Evolutionary conservation across 768 basidiomycete species (phyloP).

Genomic region (Chalciporus chontae): DNA sequence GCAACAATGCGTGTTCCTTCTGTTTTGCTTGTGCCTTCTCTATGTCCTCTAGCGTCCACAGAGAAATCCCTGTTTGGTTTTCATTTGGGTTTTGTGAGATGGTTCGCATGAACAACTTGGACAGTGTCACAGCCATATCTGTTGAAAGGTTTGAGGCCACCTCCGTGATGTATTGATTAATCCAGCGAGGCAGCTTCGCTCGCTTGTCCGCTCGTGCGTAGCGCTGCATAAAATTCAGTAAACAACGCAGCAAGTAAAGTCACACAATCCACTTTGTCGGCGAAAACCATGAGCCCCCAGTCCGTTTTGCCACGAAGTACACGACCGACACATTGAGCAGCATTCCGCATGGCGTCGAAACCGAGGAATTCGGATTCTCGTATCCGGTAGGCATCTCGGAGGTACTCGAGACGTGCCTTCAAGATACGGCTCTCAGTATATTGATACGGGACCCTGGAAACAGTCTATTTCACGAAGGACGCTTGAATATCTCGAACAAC

Average conservation of each 20-base stretch:
- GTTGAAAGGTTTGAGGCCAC: constrained; percentile 96
- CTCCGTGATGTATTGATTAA: constrained; percentile 99
- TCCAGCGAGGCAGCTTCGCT: constrained; percentile 96
- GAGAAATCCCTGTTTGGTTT: constrained; percentile 88
- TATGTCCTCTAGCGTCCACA: constrained; percentile 94
- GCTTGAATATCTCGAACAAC: constrained; percentile 8
- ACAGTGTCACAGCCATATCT: constrained; percentile 93
- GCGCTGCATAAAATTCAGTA: constrained; percentile 47
- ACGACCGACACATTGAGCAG: constrained; percentile 97
- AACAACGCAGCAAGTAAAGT: background rate
- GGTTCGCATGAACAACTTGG: constrained; percentile 96
- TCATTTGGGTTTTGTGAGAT: constrained; percentile 98
- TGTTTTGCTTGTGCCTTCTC: constrained; percentile 83
- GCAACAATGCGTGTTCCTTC: constrained; percentile 55
- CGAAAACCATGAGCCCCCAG: constrained; percentile 99
- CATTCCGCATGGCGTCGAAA: constrained; percentile 99
- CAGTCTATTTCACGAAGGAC: constrained; percentile 2
- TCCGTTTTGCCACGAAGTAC: constrained; percentile 98
- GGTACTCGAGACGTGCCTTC: constrained; percentile 94
- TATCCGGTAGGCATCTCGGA: constrained; percentile 97
- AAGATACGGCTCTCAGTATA: constrained; percentile 98
- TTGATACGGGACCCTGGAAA: constrained; percentile 82
- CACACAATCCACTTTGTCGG: constrained; percentile 76
- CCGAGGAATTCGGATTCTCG: constrained; percentile 98
- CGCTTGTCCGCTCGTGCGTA: constrained; percentile 92